phyloP scores from a whole-genome alignment of 169 alveolate genomes.

The Cryptosporidium felis region DNA sequence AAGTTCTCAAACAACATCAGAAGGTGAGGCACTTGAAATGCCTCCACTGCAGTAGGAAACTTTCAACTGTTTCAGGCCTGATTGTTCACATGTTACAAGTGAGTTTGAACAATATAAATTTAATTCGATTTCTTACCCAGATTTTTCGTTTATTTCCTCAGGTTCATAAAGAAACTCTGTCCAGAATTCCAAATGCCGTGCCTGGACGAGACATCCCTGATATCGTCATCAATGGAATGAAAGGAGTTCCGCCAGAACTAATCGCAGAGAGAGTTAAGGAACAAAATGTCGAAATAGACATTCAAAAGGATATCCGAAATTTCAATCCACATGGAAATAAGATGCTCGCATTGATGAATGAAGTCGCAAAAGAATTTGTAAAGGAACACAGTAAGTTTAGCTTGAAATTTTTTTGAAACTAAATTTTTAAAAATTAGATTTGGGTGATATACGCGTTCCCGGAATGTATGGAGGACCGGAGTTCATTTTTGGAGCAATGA shows the following conservation, averaged over 20 bases:
- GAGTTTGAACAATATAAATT: background rate
- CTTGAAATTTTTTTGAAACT: background rate
- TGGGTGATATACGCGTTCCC: constrained; percentile 65
- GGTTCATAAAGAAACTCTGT: constrained; percentile 91
- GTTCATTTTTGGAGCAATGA: constrained; percentile 67
- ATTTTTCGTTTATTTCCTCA: constrained; percentile 79
- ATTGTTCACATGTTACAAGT: constrained; percentile 89
- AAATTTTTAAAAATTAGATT: background rate
- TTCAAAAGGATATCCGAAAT: background rate
- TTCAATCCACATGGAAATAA: constrained; percentile 67
- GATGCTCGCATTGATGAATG: constrained; percentile 40
- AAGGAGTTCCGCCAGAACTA: constrained; percentile 93
- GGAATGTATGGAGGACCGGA: constrained; percentile 72
- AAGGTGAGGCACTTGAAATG: constrained; percentile 97
- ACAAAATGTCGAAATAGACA: constrained; percentile 41
- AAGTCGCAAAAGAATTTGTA: constrained; percentile 29
- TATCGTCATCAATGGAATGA: constrained; percentile 95
- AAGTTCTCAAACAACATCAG: constrained; percentile 95
- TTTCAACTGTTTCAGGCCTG: constrained; percentile 93
- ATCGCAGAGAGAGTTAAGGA: constrained; percentile 80
- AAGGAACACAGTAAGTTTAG: constrained; percentile 47
- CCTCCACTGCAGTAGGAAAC: constrained; percentile 91
- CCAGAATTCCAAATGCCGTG: constrained; percentile 95
- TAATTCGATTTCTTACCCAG: constrained; percentile 42
- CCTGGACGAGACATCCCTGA: constrained; percentile 94